These are phyloP conservation scores for Jatropha podagrica DNA, from an alignment of 441 rosid species.

Conservation along the genomic window DNA sequence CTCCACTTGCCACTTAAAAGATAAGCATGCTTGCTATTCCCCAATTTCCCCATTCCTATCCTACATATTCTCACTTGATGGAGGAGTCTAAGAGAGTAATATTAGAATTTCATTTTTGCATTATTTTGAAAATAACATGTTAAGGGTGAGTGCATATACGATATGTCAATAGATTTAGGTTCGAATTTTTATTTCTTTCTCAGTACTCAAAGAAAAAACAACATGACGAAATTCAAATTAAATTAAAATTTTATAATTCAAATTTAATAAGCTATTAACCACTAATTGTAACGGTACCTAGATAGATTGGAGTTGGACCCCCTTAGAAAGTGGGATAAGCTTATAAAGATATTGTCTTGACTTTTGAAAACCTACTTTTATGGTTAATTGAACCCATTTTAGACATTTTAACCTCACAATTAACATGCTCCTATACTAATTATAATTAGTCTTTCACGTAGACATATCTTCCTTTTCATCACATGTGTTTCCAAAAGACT, in stretches of 20 bases:
- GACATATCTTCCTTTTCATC: conserved; percentile 33
- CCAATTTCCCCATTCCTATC: not conserved
- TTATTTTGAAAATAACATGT: too few species aligned
- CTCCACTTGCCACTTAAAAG: not conserved
- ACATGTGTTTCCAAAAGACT: conserved; percentile 36
- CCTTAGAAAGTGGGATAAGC: conserved; percentile 29
- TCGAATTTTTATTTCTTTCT: too few species aligned
- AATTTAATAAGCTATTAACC: not conserved
- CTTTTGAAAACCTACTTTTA: conserved; percentile 45
- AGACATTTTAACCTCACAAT: not conserved
- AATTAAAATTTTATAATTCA: too few species aligned
- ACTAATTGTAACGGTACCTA: not conserved
- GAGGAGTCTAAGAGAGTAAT: not conserved
- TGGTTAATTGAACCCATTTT: conserved; percentile 31
- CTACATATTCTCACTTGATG: not conserved
- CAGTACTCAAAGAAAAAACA: too few species aligned
- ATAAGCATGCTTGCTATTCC: conserved; percentile 9
- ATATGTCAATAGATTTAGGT: too few species aligned
- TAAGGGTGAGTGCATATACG: too few species aligned
- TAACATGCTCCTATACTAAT: conserved; percentile 1
- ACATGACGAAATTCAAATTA: too few species aligned
- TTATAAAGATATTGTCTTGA: conserved; percentile 31
- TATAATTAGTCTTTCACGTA: conserved; percentile 29
- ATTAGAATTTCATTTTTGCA: too few species aligned
- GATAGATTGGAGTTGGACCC: conserved; percentile 31